Evolutionary conservation across 2,329 filamentous ascomycete genomes (phyloP).

Genomic region (Metarhizium guizhouense): DNA sequence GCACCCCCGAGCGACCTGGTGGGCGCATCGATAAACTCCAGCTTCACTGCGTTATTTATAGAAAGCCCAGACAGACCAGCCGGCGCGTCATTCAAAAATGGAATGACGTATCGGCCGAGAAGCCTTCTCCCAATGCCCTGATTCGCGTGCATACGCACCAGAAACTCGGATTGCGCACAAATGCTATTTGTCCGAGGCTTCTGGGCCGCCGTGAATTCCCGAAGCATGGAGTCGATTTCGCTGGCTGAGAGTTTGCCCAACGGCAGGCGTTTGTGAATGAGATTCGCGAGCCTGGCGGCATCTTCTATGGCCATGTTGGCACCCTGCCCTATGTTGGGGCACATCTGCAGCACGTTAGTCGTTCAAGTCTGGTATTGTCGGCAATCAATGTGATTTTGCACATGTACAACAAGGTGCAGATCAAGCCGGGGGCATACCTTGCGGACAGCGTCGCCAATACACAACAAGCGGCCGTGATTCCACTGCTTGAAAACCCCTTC

Average conservation of each 20-base stretch:
- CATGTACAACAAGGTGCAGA: too few species aligned
- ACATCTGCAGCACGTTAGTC: conserved; percentile 7
- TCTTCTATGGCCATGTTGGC: conserved; percentile 14
- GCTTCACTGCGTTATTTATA: not conserved
- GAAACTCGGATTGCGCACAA: conserved; percentile 9
- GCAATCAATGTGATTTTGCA: too few species aligned
- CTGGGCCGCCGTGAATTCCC: not conserved
- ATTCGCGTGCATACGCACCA: conserved; percentile 10
- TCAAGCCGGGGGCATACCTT: conserved; percentile 10
- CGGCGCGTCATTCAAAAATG: conserved; percentile 8
- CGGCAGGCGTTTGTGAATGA: not conserved
- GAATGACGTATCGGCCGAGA: conserved; percentile 7
- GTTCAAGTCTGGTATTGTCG: too few species aligned
- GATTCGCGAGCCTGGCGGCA: conserved; percentile 9
- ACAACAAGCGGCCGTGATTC: conserved; percentile 20
- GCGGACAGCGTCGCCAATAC: conserved; percentile 24
- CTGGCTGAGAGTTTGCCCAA: not conserved
- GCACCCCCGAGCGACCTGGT: not conserved
- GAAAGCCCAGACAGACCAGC: conserved; percentile 6
- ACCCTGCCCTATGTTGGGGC: conserved; percentile 12
- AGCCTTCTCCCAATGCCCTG: conserved; percentile 5
- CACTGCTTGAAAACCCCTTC: conserved; percentile 23
- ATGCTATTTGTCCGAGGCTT: conserved; percentile 1
- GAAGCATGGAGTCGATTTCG: not conserved
- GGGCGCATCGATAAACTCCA: not conserved